Conservation (phyloP, 768 basidiomycete species). For the Tylopilus sp. region DNA sequence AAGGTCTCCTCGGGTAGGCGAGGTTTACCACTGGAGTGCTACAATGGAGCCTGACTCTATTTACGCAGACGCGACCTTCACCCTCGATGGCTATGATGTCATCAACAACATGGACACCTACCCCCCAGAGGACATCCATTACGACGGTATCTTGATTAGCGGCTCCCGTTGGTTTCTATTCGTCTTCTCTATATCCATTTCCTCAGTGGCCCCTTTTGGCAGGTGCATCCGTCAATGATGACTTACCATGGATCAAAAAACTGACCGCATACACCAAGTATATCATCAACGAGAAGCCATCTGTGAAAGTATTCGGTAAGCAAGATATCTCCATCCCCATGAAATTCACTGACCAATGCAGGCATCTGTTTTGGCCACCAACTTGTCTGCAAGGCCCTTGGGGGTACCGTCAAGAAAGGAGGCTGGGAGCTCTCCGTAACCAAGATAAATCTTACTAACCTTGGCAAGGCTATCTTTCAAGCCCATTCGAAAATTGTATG, state of each 20-base stretch:
- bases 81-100: slow-evolving; percentile 70
- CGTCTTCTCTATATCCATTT: not conserved
- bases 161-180: slow-evolving; percentile 64
- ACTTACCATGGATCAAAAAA: slow-evolving; percentile 69
- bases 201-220: not conserved
- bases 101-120: slow-evolving; percentile 48
- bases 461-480: not conserved
- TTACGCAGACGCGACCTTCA: slow-evolving; percentile 34
- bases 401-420: slow-evolving; percentile 45
- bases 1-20: slow-evolving; percentile 10
- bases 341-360: slow-evolving; percentile 20
- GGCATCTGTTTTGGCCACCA: slow-evolving; percentile 90
- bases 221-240: slow-evolving; percentile 75
- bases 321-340: too few relatives aligned
- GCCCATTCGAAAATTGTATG: not conserved
- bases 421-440: not conserved
- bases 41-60: not conserved
- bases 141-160: slow-evolving; percentile 72
- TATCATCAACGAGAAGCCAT: slow-evolving; percentile 52
- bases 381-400: slow-evolving; percentile 72
- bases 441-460: not conserved
- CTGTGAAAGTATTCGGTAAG: slow-evolving; percentile 69
- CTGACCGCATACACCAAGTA: slow-evolving; percentile 57
- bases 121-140: slow-evolving; percentile 49
- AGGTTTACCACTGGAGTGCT: too few relatives aligned